Evolutionary conservation across 1,284 basidiomycete species (phyloP), one percentile per base, ranked within the genome.

Genomic region (Ceratobasidium sp.): DNA sequence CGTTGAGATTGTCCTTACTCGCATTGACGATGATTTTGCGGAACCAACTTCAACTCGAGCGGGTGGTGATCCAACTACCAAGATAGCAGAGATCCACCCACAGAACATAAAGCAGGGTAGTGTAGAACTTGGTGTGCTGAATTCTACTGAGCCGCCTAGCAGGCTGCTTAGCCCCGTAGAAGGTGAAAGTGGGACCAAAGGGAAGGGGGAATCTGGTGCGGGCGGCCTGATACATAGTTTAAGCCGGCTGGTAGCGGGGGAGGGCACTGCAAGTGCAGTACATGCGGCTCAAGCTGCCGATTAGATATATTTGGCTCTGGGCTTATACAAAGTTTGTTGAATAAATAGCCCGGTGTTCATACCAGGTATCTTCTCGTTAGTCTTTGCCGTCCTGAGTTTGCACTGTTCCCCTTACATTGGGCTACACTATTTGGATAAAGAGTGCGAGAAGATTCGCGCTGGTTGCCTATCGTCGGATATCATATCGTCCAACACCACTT

Each of bases 1-100:
- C 80, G 87, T 95, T 13, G 89, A 89, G 76, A 86, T 93, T 42
- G 86, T 76, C 9, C 51, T 76, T 33, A 69, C 53, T 18, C 67
- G 72, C 12, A 51, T 63, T 20, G 71, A 75, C 26, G 55, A 73
- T 63, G 66, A 70, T 33, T 40, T 39, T 53, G 53, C 42, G 10
- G 73, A 76, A 46, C 73, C 73, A 26, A 76, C 73, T 20, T 76
- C 73, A 6, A 76, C 73, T 44, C 73, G 73, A n/a, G 26, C 73
- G 26, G 73, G 63, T 12, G 39, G 40, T 4, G 51, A 18, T 49
- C 26, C 67, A 6, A 40, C 9, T 28, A 20, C 28, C 33, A 44
- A 58, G 20, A 23, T 20, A 18, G 18, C 39, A 6, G 63, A 33
- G 23, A 28, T 49, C 18, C 63, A 23, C 28, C 28, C 39, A 33